phyloP scores from a whole-genome alignment of 2,329 filamentous ascomycete species.

The Penicillium aurantiogriseum region DNA sequence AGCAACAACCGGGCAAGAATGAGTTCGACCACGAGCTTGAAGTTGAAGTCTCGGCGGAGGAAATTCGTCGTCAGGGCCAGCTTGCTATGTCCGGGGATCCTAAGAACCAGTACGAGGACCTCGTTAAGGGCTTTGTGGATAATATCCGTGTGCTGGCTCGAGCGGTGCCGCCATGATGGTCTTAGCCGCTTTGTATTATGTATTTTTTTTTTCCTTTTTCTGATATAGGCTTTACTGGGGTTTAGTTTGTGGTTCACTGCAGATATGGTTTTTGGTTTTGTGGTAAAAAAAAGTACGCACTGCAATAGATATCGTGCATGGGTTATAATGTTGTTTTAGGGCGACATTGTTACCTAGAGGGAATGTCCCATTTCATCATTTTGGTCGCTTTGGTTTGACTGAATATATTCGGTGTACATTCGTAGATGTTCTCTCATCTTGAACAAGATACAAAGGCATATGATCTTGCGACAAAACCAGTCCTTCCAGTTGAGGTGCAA shows the following conservation, averaged over 20 bases:
- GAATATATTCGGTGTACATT: background rate
- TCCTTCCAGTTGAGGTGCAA: no score
- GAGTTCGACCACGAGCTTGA: conserved; percentile 51
- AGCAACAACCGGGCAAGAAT: conserved; percentile 33
- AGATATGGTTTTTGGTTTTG: conserved; percentile 14
- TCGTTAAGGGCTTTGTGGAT: conserved; percentile 51
- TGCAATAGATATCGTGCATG: conserved; percentile 14
- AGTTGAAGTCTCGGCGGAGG: conserved; percentile 48
- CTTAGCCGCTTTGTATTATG: conserved; percentile 20
- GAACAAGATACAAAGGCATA: no score
- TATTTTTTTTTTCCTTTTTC: conserved; percentile 12
- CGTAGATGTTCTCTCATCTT: background rate
- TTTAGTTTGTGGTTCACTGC: conserved; percentile 9
- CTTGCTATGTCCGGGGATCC: conserved; percentile 41
- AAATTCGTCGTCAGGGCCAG: conserved; percentile 46
- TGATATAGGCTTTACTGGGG: conserved; percentile 1
- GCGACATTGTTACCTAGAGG: background rate
- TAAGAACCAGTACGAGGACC: conserved; percentile 45
- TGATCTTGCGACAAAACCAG: no score
- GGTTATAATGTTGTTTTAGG: background rate
- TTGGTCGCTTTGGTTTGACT: background rate
- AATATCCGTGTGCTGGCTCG: conserved; percentile 49
- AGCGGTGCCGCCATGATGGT: conserved; percentile 35
- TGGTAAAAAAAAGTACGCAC: conserved; percentile 4
- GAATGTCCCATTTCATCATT: background rate